A percentile compares a stretch with the other conserved stretches of the same genome.
phyloP scores from a whole-genome alignment of 495 filamentous ascomycete species.

The Neurospora sp. region DNA sequence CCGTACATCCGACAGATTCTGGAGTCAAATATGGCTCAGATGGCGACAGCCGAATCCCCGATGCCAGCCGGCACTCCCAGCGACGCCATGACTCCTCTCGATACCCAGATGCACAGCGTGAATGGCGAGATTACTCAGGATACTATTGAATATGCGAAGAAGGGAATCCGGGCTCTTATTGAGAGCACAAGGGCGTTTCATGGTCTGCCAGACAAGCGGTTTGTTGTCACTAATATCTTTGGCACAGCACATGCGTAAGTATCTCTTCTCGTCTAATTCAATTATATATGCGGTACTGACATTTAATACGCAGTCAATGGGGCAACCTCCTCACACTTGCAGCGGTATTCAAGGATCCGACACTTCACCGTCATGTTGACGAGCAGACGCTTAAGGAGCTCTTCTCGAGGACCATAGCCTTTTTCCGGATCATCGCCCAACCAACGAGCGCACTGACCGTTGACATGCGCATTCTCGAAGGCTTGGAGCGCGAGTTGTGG shows the following conservation, averaged over 20 bases:
- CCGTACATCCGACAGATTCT: constrained; percentile 65
- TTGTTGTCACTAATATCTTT: constrained; percentile 87
- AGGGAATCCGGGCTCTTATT: constrained; percentile 65
- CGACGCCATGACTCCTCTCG: constrained; percentile 9
- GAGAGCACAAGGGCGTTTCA: constrained; percentile 82
- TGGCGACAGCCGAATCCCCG: constrained; percentile 15
- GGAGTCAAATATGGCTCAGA: constrained; percentile 26
- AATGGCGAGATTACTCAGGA: constrained; percentile 33
- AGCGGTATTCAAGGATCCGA: constrained; percentile 57
- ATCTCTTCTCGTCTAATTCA: background rate
- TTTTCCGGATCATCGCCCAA: constrained; percentile 51
- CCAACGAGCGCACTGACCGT: constrained; percentile 57
- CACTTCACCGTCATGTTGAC: constrained; percentile 43
- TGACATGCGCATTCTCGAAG: constrained; percentile 58
- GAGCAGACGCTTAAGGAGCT: constrained; percentile 39
- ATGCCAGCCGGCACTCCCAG: constrained; percentile 16
- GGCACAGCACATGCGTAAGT: constrained; percentile 96
- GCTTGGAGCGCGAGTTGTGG: constrained; percentile 45
- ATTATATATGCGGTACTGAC: background rate
- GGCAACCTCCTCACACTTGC: constrained; percentile 86
- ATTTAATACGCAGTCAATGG: constrained; percentile 63
- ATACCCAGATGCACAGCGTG: background rate
- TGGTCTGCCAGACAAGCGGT: constrained; percentile 50
- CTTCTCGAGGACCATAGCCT: constrained; percentile 55
- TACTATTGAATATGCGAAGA: constrained; percentile 42